phyloP scores from a whole-genome alignment of 148 eudicot genomes.

The Silene latifolia region DNA sequence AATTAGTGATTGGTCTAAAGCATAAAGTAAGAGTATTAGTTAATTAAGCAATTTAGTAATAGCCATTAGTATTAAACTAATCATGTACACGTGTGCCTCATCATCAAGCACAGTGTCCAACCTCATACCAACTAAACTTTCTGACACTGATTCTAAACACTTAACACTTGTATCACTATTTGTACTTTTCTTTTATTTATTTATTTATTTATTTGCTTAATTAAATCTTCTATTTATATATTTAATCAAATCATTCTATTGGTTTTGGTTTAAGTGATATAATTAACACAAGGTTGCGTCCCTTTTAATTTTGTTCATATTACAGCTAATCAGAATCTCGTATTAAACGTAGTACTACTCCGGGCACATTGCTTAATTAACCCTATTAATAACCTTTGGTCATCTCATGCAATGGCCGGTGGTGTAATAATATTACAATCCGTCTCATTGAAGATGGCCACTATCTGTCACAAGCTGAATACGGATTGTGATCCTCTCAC shows the following conservation, averaged over 20 bases:
- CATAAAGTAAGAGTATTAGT: background rate
- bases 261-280: conserved; percentile 8
- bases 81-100: conserved; percentile 36
- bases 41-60: background rate
- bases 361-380: background rate
- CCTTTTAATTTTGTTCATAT: conserved; percentile 11
- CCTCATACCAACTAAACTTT: conserved; percentile 25
- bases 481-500: too few species aligned
- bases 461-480: too few species aligned
- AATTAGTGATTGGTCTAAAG: background rate
- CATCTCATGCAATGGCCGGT: background rate
- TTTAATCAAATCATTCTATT: background rate
- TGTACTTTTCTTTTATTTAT: background rate
- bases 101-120: conserved; percentile 29
- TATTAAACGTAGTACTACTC: background rate
- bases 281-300: conserved; percentile 22
- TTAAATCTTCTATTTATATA: background rate
- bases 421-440: background rate
- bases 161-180: too few species aligned
- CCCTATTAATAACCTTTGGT: background rate
- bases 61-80: conserved; percentile 16
- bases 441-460: too few species aligned
- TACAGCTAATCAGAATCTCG: background rate
- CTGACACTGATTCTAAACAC: too few species aligned
- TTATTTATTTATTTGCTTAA: too few species aligned